Base-by-base conservation (phyloP, 2,329 filamentous ascomycete genomes). In the Byssoonygena ceratinophila region DNA sequence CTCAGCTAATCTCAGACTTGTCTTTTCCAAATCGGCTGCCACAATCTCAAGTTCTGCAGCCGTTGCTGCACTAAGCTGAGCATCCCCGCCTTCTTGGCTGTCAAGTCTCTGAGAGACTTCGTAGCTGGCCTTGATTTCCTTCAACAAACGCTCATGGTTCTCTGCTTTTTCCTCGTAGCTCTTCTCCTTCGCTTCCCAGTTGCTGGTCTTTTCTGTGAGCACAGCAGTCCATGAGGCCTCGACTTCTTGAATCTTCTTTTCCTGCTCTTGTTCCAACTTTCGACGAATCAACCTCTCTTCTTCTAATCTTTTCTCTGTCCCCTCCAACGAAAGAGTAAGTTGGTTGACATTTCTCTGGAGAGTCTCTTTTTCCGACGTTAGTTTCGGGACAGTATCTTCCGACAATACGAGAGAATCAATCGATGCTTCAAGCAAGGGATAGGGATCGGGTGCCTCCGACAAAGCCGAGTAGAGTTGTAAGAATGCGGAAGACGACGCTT, bases 71-170 rank as follows among this genome's bases (percentile, higher is more conserved):
- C 77, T 80, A 23, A 78, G 76, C 25, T 75, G 75, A 16, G 64
- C 70, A 23, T 79, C 78, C 18, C 85, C 81, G 8, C 72, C 72
- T 49, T 80, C 79, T 31, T 84, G 84, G 12, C 82, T 81, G 48
- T 84, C 90, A 47, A 98, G 75, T 47, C 92, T 80, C 67, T 97
- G 90, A 43, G 87, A 92, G 51, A 98, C 92, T 69, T 98, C 92
- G 65, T 96, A 96, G 71, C 83, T 96, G 23, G 92, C 92, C 71
- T 96, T 97, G 65, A 97, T 82, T 68, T 98, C 94, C 64, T 86
- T 95, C 60, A 98, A 71, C 36, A 98, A 71, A 5, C 89, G 82
- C 46, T 98, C 92, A 65, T 98, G 91, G 61, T 85, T 94, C 67
- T 96, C 91, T 2, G 94, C 76, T 71, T 96, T 97, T 61, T 97